phyloP scores from a whole-genome alignment of 2,329 filamentous ascomycete genomes.

The Hypoxylon sp. region DNA sequence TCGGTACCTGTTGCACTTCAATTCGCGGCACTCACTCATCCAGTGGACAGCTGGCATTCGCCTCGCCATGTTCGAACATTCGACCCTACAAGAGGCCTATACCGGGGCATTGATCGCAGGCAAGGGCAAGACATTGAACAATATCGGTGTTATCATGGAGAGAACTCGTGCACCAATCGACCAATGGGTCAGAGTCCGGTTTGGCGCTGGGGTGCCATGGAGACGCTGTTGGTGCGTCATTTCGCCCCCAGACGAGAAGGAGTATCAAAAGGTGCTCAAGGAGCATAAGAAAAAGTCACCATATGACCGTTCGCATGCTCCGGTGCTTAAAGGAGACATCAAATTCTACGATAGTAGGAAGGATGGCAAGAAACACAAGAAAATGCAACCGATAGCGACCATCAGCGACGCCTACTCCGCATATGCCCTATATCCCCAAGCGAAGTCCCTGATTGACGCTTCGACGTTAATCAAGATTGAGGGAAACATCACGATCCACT shows the following conservation, averaged over 20 bases:
- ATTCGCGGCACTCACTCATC: conserved; percentile 89
- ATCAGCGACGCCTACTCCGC: conserved; percentile 92
- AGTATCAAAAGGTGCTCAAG: conserved; percentile 86
- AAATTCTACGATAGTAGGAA: conserved; percentile 90
- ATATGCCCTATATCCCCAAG: conserved; percentile 95
- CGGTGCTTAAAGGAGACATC: conserved; percentile 85
- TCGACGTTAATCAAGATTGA: conserved; percentile 96
- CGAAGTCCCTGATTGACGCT: conserved; percentile 91
- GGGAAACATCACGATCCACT: conserved; percentile 89
- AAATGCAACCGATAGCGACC: conserved; percentile 88
- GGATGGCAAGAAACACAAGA: conserved; percentile 88
- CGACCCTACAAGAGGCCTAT: conserved; percentile 94
- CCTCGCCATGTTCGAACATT: conserved; percentile 93
- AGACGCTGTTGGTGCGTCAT: conserved; percentile 97
- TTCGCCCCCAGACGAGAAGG: conserved; percentile 92
- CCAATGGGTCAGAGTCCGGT: conserved; percentile 95
- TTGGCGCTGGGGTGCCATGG: conserved; percentile 96
- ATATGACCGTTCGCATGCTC: conserved; percentile 78
- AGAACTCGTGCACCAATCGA: conserved; percentile 81
- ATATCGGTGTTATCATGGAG: conserved; percentile 90
- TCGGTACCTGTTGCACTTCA: conserved; percentile 95
- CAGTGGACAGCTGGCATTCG: conserved; percentile 97
- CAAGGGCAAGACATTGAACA: conserved; percentile 90
- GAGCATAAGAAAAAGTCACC: conserved; percentile 82
- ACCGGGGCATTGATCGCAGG: conserved; percentile 95